Conservation (phyloP, 495 filamentous ascomycete species). For the Hyphodiscus hymeniophilus region DNA sequence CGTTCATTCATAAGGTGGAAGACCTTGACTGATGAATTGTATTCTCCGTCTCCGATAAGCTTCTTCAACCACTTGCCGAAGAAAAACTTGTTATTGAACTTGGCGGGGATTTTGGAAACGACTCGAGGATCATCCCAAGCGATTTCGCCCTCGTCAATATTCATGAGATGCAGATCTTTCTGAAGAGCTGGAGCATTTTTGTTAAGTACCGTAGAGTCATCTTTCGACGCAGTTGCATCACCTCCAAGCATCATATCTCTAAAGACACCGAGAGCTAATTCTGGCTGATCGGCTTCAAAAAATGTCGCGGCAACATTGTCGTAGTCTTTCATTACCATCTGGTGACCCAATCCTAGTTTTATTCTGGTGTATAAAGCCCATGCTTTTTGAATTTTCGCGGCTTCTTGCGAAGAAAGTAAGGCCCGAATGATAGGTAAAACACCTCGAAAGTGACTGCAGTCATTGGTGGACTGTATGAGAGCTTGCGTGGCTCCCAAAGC, state of each 20-base stretch:
- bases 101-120: constrained; percentile 47
- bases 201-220: constrained; percentile 43
- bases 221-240: constrained; percentile 26
- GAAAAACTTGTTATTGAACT: constrained; percentile 69
- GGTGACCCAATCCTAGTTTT: constrained; percentile 45
- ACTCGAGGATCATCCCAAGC: constrained; percentile 43
- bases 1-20: constrained; percentile 59
- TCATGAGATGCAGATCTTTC: constrained; percentile 32
- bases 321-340: constrained; percentile 68
- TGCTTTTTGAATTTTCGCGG: constrained; percentile 33
- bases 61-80: constrained; percentile 77
- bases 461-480: constrained; percentile 43
- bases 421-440: constrained; percentile 58
- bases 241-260: constrained; percentile 77
- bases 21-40: constrained; percentile 60
- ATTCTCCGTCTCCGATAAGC: constrained; percentile 61
- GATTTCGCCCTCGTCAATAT: constrained; percentile 36
- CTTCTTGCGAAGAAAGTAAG: constrained; percentile 31
- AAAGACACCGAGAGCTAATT: constrained; percentile 64
- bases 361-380: constrained; percentile 62
- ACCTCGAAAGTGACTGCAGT: constrained; percentile 43
- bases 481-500: constrained; percentile 55
- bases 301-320: constrained; percentile 58
- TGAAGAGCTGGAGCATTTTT: constrained; percentile 22
- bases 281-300: constrained; percentile 46